Evolutionary conservation across 202 grass and related monocot species (phyloP).

Genomic region (Sporobolus alterniflorus): DNA sequence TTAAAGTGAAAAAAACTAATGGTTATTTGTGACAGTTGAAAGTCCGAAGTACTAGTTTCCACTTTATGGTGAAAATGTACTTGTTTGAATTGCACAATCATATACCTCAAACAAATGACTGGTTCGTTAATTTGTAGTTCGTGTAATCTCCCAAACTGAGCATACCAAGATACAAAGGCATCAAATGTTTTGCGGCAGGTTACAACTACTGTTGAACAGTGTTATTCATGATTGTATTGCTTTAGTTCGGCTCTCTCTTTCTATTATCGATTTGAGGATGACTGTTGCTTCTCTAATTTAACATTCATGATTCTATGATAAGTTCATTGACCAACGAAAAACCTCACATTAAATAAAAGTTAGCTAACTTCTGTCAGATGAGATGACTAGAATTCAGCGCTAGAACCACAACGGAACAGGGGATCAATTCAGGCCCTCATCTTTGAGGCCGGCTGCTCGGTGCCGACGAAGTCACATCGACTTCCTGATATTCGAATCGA

Average conservation of each 20-base stretch:
- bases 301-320: too few species aligned
- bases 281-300: neutral
- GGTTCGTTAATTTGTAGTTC: neutral
- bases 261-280: too few species aligned
- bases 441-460: constrained; percentile 49
- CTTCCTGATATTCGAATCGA: constrained; percentile 72
- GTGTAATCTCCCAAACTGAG: too few species aligned
- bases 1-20: too few species aligned
- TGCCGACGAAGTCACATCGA: constrained; percentile 64
- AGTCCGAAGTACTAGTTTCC: neutral
- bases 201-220: neutral
- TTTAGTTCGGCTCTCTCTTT: neutral
- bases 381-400: too few species aligned
- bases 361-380: too few species aligned
- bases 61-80: neutral
- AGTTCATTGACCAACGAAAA: too few species aligned
- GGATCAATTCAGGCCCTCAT: constrained; percentile 8
- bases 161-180: neutral
- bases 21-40: too few species aligned
- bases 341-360: too few species aligned
- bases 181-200: neutral
- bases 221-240: neutral
- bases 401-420: neutral
- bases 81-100: neutral
- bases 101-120: neutral